These are phyloP conservation scores for Aspergillus spinulosporus DNA, from an alignment of 2,329 filamentous ascomycete species.

Conservation along the genomic window DNA sequence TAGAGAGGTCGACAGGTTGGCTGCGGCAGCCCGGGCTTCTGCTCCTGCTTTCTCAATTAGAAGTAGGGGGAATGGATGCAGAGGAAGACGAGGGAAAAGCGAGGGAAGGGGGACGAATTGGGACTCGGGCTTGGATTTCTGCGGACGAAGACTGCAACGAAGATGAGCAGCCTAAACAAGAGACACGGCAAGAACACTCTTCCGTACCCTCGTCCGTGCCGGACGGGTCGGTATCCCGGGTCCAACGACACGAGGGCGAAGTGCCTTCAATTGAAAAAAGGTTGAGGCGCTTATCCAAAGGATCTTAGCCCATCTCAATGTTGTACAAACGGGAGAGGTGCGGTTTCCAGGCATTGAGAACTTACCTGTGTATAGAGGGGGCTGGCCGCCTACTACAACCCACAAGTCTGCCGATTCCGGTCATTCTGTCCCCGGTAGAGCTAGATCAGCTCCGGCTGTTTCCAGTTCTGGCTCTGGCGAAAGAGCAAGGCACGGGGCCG, in stretches of 20 bases:
- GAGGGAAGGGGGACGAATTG: background rate
- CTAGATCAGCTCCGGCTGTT: background rate
- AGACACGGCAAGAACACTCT: constrained; percentile 24
- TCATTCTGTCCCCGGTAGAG: background rate
- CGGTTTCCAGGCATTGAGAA: constrained; percentile 43
- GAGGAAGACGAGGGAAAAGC: background rate
- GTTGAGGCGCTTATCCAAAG: constrained; percentile 20
- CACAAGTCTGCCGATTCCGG: background rate
- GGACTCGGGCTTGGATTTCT: background rate
- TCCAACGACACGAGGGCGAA: constrained; percentile 25
- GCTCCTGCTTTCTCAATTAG: background rate
- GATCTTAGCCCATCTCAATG: background rate
- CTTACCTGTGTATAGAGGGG: constrained; percentile 33
- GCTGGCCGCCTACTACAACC: background rate
- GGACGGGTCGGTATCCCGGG: constrained; percentile 30
- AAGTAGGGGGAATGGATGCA: background rate
- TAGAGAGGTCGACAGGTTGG: constrained; percentile 49
- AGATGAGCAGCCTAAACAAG: background rate
- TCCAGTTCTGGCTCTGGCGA: background rate
- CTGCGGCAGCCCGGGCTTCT: background rate
- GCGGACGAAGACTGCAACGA: background rate
- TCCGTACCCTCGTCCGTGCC: constrained; percentile 36
- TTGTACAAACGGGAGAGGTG: constrained; percentile 1
- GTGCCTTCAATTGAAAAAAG: constrained; percentile 28
- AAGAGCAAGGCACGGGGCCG: background rate